These are phyloP conservation scores for Penicilliopsis zonata DNA, from an alignment of 495 filamentous ascomycete genomes.

Conservation along the genomic window DNA sequence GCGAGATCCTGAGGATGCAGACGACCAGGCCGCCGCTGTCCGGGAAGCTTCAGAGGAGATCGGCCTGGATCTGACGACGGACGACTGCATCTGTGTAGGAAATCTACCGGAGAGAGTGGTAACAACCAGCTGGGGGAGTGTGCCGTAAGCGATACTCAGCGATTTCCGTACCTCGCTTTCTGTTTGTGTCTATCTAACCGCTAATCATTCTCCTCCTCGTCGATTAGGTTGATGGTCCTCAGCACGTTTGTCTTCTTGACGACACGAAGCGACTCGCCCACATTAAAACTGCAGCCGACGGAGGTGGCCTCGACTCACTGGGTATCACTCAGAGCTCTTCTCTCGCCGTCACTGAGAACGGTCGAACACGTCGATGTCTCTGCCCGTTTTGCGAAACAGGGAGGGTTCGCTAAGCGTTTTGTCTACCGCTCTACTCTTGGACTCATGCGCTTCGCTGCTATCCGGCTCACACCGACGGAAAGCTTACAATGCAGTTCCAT, in stretches of 20 bases:
- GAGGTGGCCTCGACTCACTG: conserved; percentile 70
- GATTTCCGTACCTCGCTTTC: conserved; percentile 2
- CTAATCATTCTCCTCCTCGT: conserved; percentile 8
- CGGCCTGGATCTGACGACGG: conserved; percentile 48
- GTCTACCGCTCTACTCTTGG: conserved; percentile 46
- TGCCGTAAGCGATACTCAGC: conserved; percentile 42
- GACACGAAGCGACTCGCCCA: conserved; percentile 43
- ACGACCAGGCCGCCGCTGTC: conserved; percentile 53
- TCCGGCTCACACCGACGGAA: conserved; percentile 51
- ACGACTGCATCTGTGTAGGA: conserved; percentile 45
- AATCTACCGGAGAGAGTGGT: conserved; percentile 64
- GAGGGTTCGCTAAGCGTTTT: conserved; percentile 35
- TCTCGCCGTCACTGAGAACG: conserved; percentile 50
- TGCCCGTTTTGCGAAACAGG: conserved; percentile 44
- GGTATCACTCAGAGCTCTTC: conserved; percentile 56
- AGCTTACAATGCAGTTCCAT: conserved; percentile 42
- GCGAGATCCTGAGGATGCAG: conserved; percentile 53
- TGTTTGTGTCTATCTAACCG: background rate
- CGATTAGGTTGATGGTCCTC: conserved; percentile 57
- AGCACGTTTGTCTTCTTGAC: conserved; percentile 64
- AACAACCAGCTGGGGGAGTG: conserved; percentile 59
- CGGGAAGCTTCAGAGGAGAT: conserved; percentile 65
- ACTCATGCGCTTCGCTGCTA: conserved; percentile 61
- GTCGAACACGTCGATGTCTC: conserved; percentile 55
- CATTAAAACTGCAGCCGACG: conserved; percentile 53